These are phyloP conservation scores for Glonium stellatum DNA, from an alignment of 495 filamentous ascomycete genomes.

Conservation along the genomic window DNA sequence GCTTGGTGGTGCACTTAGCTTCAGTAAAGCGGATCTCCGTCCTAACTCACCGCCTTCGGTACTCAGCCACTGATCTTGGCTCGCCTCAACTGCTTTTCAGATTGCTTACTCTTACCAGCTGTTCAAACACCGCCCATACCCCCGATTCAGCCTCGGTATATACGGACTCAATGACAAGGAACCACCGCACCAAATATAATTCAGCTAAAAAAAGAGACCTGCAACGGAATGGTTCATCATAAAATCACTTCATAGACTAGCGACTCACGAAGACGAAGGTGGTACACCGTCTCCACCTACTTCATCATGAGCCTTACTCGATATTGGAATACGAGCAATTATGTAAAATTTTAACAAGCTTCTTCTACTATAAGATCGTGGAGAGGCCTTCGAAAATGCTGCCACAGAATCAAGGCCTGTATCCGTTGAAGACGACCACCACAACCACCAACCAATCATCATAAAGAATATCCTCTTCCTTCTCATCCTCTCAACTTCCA, in stretches of 20 bases:
- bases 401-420: neutral
- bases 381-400: neutral
- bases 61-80: no score
- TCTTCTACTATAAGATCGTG: neutral
- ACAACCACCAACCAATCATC: neutral
- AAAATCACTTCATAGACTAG: neutral
- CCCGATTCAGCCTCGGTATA: neutral
- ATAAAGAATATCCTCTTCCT: neutral
- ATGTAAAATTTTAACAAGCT: neutral
- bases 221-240: neutral
- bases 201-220: neutral
- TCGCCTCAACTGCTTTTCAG: neutral
- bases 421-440: neutral
- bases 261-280: neutral
- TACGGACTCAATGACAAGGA: neutral
- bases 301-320: neutral
- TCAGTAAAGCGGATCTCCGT: no score
- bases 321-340: neutral
- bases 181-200: neutral
- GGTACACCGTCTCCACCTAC: neutral
- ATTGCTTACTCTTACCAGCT: neutral
- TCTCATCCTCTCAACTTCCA: neutral
- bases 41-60: no score
- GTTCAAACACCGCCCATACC: neutral
- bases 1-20: no score